These are phyloP conservation scores for Exidia glandulosa DNA, from an alignment of 768 basidiomycete genomes.

Conservation along the genomic window DNA sequence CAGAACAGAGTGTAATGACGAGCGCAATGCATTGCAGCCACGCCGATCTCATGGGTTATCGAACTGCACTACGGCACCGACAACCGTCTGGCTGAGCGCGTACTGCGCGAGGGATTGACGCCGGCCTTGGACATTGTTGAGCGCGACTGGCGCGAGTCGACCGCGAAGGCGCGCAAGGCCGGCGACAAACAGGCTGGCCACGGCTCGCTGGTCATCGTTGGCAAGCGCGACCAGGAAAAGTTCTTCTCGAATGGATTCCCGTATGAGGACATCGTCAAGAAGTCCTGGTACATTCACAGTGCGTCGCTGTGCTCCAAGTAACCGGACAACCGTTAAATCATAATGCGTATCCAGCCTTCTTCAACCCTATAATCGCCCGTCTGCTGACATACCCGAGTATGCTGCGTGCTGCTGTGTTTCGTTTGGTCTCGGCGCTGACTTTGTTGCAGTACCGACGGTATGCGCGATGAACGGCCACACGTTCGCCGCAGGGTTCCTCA, in stretches of 20 bases:
- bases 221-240: conserved; percentile 65
- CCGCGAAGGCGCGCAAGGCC: conserved; percentile 30
- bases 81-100: conserved; percentile 47
- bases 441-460: conserved; percentile 55
- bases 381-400: conserved; percentile 69
- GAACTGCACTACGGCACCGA: conserved; percentile 74
- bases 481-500: conserved; percentile 74
- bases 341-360: conserved; percentile 38
- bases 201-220: conserved; percentile 69
- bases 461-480: conserved; percentile 78
- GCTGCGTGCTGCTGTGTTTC: conserved; percentile 11
- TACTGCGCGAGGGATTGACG: conserved; percentile 49
- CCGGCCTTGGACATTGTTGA: conserved; percentile 69
- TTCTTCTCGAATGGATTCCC: conserved; percentile 84
- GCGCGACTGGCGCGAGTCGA: conserved; percentile 51
- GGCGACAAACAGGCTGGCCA: conserved; percentile 43
- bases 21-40: conserved; percentile 39
- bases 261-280: conserved; percentile 36
- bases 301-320: conserved; percentile 9
- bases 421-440: not conserved
- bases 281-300: conserved; percentile 62
- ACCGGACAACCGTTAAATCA: not conserved
- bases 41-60: conserved; percentile 56
- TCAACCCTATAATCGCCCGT: conserved; percentile 59
- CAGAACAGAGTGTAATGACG: not conserved